These are phyloP conservation scores for Alternaria ventricosa DNA, from an alignment of 2,329 filamentous ascomycete genomes.

Conservation along the genomic window DNA sequence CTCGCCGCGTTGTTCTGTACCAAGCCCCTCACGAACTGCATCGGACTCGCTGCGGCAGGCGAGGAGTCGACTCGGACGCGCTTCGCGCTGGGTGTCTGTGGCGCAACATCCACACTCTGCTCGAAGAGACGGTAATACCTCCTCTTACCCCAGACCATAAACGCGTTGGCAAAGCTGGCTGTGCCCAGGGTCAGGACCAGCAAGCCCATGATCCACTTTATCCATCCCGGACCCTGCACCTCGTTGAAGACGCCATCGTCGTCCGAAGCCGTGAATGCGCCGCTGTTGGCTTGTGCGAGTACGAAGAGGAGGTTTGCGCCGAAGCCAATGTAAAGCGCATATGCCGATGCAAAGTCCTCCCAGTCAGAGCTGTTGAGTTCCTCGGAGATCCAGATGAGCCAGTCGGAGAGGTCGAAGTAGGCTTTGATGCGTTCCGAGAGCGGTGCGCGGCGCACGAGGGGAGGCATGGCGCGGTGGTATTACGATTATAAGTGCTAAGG, in stretches of 20 bases:
- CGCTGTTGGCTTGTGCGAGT: conserved; percentile 79
- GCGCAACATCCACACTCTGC: conserved; percentile 75
- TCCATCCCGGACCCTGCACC: conserved; percentile 63
- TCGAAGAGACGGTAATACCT: conserved; percentile 93
- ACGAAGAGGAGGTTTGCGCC: conserved; percentile 80
- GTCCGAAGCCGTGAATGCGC: conserved; percentile 54
- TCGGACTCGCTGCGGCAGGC: conserved; percentile 76
- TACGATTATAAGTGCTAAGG: neutral
- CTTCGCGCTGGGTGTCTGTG: conserved; percentile 82
- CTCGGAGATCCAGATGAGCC: conserved; percentile 88
- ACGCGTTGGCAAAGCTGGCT: conserved; percentile 76
- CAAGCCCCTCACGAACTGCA: conserved; percentile 75
- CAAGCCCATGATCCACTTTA: conserved; percentile 70
- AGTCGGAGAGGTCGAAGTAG: conserved; percentile 85
- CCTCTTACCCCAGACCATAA: conserved; percentile 81
- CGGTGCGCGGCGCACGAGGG: conserved; percentile 82
- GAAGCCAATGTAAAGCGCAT: conserved; percentile 77
- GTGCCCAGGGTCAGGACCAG: conserved; percentile 72
- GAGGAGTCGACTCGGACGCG: conserved; percentile 89
- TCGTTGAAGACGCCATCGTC: conserved; percentile 83
- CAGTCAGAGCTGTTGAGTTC: conserved; percentile 91
- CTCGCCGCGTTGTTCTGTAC: conserved; percentile 75
- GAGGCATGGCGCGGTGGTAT: conserved; percentile 47
- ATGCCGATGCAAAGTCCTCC: conserved; percentile 76
- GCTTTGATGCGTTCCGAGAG: conserved; percentile 80